Conservation (phyloP, 2,329 filamentous ascomycete species). For the Arthrobotrys conoides region DNA sequence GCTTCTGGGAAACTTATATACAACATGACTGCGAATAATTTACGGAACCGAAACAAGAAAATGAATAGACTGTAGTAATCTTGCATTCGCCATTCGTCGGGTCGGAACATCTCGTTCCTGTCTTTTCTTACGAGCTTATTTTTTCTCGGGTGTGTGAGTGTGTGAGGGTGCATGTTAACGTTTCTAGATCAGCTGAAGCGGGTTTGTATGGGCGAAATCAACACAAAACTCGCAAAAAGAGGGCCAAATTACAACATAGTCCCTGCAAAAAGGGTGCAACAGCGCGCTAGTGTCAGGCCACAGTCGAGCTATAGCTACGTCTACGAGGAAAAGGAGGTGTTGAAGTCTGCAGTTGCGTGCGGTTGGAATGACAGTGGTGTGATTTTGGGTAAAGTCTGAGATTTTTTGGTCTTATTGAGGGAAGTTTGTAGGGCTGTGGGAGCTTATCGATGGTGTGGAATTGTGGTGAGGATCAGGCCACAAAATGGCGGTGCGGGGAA, state of each 20-base stretch:
- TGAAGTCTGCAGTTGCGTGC: conserved; percentile 37
- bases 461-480: conserved; percentile 56
- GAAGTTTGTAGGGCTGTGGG: conserved; percentile 9
- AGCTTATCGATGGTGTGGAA: conserved; percentile 42
- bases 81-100: conserved; percentile 30
- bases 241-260: conserved; percentile 39
- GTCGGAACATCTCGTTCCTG: conserved; percentile 46
- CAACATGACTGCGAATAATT: conserved; percentile 44
- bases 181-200: conserved; percentile 1
- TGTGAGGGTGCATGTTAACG: neutral
- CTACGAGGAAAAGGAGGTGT: conserved; percentile 18
- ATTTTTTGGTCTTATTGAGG: neutral
- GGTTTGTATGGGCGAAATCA: conserved; percentile 24
- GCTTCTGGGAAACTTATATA: conserved; percentile 49
- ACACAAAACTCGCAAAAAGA: conserved; percentile 26
- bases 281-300: conserved; percentile 50
- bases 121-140: conserved; percentile 29
- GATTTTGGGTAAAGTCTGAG: conserved; percentile 15
- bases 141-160: conserved; percentile 2
- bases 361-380: conserved; percentile 56
- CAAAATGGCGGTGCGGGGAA: conserved; percentile 42
- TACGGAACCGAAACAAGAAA: conserved; percentile 36
- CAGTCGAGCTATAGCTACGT: conserved; percentile 41
- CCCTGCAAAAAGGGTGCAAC: neutral
- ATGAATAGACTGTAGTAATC: conserved; percentile 21